These are phyloP conservation scores for Naganishia friedmannii DNA, from an alignment of 768 basidiomycete genomes.

Conservation along the genomic window DNA sequence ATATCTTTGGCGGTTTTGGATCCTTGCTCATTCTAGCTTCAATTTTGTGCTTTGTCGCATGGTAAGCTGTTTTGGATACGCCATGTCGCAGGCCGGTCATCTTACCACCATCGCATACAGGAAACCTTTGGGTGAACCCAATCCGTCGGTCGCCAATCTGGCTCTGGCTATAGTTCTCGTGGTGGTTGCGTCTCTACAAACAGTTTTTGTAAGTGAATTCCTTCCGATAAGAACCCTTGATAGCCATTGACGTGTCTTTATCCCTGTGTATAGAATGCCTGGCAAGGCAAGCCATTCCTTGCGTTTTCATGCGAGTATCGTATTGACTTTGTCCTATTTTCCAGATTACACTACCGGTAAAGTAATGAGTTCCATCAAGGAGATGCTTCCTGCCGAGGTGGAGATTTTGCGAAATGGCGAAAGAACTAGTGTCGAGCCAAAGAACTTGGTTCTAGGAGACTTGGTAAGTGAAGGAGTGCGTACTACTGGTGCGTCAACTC, in stretches of 20 bases:
- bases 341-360: slow-evolving; percentile 60
- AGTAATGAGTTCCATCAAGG: slow-evolving; percentile 62
- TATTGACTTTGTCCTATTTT: slow-evolving; percentile 32
- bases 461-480: slow-evolving; percentile 32
- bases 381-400: slow-evolving; percentile 50
- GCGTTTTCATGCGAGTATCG: too few species aligned
- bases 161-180: slow-evolving; percentile 64
- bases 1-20: slow-evolving; percentile 63
- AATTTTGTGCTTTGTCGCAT: slow-evolving; percentile 61
- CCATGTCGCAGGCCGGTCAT: not conserved
- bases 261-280: slow-evolving; percentile 7
- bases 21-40: slow-evolving; percentile 61
- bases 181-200: slow-evolving; percentile 49
- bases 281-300: slow-evolving; percentile 7
- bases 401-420: slow-evolving; percentile 46
- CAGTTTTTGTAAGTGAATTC: slow-evolving; percentile 32
- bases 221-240: not conserved
- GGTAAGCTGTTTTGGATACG: slow-evolving; percentile 35
- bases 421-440: slow-evolving; percentile 40
- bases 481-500: not conserved
- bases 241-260: not conserved
- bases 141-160: slow-evolving; percentile 60
- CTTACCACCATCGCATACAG: slow-evolving; percentile 46
- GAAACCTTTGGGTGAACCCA: slow-evolving; percentile 63
- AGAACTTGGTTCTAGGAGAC: slow-evolving; percentile 49